phyloP scores from a whole-genome alignment of 257 asterid species.

The Salvia miltiorrhiza region DNA sequence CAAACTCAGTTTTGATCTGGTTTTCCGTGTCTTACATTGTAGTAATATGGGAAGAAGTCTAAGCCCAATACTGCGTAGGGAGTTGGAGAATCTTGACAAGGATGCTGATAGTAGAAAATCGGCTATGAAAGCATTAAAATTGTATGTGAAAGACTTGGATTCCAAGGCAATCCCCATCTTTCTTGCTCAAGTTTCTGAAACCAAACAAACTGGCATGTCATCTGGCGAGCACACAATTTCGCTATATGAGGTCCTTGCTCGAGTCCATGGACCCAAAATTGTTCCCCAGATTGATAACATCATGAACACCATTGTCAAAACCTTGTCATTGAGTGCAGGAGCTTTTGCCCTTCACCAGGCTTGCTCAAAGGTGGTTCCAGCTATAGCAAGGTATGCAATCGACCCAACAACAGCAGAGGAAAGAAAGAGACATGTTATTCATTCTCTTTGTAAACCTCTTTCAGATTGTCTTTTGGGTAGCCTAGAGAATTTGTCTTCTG shows the following conservation, averaged over 20 bases:
- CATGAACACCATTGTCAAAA: conserved; percentile 72
- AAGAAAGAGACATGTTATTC: conserved; percentile 56
- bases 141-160: conserved; percentile 85
- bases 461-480: conserved; percentile 80
- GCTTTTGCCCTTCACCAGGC: conserved; percentile 97
- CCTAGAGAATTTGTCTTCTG: conserved; percentile 78
- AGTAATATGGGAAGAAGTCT: conserved; percentile 66
- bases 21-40: not conserved
- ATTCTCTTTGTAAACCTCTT: conserved; percentile 74
- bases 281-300: conserved; percentile 78
- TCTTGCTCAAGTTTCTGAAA: conserved; percentile 89
- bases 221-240: conserved; percentile 88
- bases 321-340: conserved; percentile 75
- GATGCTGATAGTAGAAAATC: conserved; percentile 86
- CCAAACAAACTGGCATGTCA: conserved; percentile 60
- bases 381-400: conserved; percentile 83
- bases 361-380: conserved; percentile 93
- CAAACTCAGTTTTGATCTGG: not conserved
- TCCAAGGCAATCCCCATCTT: conserved; percentile 89
- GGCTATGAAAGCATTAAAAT: conserved; percentile 87
- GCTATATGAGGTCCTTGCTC: conserved; percentile 84
- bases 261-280: conserved; percentile 81
- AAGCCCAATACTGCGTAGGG: conserved; percentile 66
- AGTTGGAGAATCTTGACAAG: conserved; percentile 87
- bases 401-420: conserved; percentile 78